phyloP scores from a whole-genome alignment of 2,329 filamentous ascomycete genomes.

The Ophiocordyceps polyrhachis-furcata region DNA sequence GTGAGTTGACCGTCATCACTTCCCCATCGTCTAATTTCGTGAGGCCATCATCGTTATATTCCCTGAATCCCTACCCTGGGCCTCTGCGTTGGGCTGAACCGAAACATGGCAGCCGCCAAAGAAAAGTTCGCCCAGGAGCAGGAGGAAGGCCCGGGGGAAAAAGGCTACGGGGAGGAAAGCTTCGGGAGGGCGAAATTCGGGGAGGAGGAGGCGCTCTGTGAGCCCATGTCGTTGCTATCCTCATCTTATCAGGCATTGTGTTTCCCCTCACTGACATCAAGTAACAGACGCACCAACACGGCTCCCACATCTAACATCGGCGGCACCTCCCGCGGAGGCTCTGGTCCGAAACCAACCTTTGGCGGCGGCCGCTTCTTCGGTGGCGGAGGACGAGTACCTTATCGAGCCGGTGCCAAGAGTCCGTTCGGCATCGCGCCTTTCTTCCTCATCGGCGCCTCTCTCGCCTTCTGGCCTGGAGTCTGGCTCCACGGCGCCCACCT shows the following conservation, averaged over 20 bases:
- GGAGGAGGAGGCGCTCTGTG: no score
- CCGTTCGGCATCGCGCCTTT: constrained; percentile 33
- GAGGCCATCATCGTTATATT: background rate
- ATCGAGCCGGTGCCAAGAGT: constrained; percentile 33
- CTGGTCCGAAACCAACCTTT: constrained; percentile 35
- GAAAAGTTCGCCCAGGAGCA: background rate
- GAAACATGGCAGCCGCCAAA: background rate
- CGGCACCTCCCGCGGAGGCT: constrained; percentile 36
- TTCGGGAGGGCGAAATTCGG: no score
- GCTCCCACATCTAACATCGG: constrained; percentile 20
- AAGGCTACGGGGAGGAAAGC: no score
- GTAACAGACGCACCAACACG: constrained; percentile 4
- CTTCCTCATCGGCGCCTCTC: constrained; percentile 26
- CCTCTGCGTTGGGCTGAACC: background rate
- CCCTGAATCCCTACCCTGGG: no score
- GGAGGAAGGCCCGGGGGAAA: no score
- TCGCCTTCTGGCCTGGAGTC: constrained; percentile 43
- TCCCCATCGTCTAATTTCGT: background rate
- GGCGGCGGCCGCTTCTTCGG: constrained; percentile 48
- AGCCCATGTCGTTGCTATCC: no score
- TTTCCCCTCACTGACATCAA: background rate
- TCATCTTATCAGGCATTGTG: background rate
- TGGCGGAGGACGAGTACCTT: constrained; percentile 45
- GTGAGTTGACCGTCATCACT: background rate
- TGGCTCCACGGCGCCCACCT: constrained; percentile 47